Conservation (phyloP, 352 stramenopile species). For the Globisporangium parvum region DNA sequence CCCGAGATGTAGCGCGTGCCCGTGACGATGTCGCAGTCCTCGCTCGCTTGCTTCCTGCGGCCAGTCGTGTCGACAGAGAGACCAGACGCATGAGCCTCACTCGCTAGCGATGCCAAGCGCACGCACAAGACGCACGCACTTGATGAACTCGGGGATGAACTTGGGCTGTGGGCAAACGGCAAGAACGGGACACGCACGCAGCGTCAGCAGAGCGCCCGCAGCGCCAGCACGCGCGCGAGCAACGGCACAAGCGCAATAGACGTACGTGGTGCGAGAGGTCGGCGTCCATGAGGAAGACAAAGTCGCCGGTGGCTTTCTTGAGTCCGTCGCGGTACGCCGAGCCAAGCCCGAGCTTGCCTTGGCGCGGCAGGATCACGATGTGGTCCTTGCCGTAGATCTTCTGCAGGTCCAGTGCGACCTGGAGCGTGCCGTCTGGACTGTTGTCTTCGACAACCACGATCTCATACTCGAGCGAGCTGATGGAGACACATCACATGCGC, state of each 20-base stretch:
- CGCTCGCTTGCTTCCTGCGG: slow-evolving; percentile 55
- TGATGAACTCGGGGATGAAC: slow-evolving; percentile 94
- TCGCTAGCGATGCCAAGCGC: neutral
- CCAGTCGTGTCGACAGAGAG: slow-evolving; percentile 3
- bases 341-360: slow-evolving; percentile 95
- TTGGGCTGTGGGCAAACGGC: slow-evolving; percentile 82
- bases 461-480: slow-evolving; percentile 89
- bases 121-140: slow-evolving; percentile 20
- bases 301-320: slow-evolving; percentile 88
- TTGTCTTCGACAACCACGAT: slow-evolving; percentile 98
- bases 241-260: neutral
- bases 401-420: slow-evolving; percentile 90
- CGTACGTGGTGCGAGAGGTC: slow-evolving; percentile 96
- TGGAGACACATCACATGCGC: neutral
- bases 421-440: slow-evolving; percentile 94
- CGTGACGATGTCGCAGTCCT: slow-evolving; percentile 94
- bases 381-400: slow-evolving; percentile 88
- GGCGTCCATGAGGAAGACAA: slow-evolving; percentile 98
- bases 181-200: neutral
- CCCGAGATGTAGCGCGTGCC: slow-evolving; percentile 92
- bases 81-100: neutral
- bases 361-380: slow-evolving; percentile 91
- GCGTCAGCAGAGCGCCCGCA: neutral
- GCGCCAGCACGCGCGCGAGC: neutral
- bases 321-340: slow-evolving; percentile 96